A percentile compares a stretch with the other conserved stretches of the same genome.
Evolutionary conservation across 2,329 filamentous ascomycete genomes (phyloP).

Genomic region (Amphichorda felina): DNA sequence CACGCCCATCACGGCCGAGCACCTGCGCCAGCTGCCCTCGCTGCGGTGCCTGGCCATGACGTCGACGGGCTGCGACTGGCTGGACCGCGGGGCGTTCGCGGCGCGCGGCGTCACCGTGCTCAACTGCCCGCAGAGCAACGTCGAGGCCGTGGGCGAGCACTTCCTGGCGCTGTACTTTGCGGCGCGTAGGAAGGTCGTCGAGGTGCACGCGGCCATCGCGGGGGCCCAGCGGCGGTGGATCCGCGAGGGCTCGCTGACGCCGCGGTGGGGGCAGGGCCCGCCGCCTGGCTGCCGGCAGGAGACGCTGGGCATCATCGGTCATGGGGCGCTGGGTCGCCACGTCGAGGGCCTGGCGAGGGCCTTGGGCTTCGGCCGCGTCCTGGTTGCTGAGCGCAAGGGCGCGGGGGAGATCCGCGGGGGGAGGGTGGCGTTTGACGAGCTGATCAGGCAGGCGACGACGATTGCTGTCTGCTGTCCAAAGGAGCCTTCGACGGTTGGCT

Average conservation of each 20-base stretch:
- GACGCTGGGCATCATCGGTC: slow-evolving; percentile 13
- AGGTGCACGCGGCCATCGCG: too few relatives aligned
- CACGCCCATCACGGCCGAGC: background rate
- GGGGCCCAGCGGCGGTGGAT: slow-evolving; percentile 1
- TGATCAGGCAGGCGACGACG: slow-evolving; percentile 10
- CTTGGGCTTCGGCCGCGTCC: slow-evolving; percentile 11
- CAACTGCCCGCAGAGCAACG: slow-evolving; percentile 62
- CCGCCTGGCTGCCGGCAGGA: slow-evolving; percentile 15
- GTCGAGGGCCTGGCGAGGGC: slow-evolving; percentile 9
- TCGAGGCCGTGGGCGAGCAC: slow-evolving; percentile 62
- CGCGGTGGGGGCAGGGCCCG: slow-evolving; percentile 5
- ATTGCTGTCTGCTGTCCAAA: slow-evolving; percentile 13
- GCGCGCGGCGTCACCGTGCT: slow-evolving; percentile 60
- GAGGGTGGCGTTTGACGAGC: slow-evolving; percentile 8
- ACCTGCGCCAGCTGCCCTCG: background rate
- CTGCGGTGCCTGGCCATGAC: background rate
- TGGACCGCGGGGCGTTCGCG: too few relatives aligned
- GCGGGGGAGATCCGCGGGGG: slow-evolving; percentile 3
- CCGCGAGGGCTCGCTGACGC: slow-evolving; percentile 2
- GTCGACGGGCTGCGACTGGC: background rate
- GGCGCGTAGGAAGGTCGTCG: slow-evolving; percentile 6
- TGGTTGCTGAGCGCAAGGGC: slow-evolving; percentile 13
- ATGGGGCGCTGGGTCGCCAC: slow-evolving; percentile 12
- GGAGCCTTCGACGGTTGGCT: slow-evolving; percentile 7
- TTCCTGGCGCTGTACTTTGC: slow-evolving; percentile 59